These are phyloP conservation scores for Rhododendron griersonianum DNA, from an alignment of 148 eudicot species.

Conservation along the genomic window DNA sequence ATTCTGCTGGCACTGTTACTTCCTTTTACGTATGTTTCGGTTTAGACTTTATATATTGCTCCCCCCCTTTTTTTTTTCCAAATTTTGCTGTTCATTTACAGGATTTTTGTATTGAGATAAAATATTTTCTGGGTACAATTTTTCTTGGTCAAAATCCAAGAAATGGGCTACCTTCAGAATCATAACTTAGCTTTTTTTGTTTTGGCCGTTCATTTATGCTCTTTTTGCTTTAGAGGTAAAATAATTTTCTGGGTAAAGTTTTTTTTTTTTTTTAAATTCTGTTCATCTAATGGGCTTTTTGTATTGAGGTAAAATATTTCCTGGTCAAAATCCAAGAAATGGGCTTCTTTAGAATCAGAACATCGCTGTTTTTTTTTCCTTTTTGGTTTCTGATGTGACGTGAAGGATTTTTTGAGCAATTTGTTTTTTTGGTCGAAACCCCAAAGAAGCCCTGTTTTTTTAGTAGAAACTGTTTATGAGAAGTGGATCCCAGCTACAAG, in stretches of 20 bases:
- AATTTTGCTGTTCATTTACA: not conserved
- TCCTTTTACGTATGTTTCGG: slow-evolving; percentile 21
- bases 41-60: no score
- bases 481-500: not conserved
- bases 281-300: not conserved
- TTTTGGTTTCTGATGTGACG: not conserved
- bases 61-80: not conserved
- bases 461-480: not conserved
- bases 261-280: not conserved
- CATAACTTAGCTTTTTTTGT: not conserved
- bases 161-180: not conserved
- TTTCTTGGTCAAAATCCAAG: not conserved
- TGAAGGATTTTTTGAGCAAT: not conserved
- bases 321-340: not conserved
- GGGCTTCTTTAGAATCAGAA: not conserved
- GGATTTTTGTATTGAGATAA: not conserved
- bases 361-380: not conserved
- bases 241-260: no score
- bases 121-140: not conserved
- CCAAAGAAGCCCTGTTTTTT: not conserved
- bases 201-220: no score
- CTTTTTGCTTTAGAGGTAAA: no score
- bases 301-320: not conserved
- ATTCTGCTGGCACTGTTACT: slow-evolving; percentile 38
- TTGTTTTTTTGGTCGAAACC: not conserved